Conservation (phyloP, 306 rosid species). For the Abrus pulchellus region DNA sequence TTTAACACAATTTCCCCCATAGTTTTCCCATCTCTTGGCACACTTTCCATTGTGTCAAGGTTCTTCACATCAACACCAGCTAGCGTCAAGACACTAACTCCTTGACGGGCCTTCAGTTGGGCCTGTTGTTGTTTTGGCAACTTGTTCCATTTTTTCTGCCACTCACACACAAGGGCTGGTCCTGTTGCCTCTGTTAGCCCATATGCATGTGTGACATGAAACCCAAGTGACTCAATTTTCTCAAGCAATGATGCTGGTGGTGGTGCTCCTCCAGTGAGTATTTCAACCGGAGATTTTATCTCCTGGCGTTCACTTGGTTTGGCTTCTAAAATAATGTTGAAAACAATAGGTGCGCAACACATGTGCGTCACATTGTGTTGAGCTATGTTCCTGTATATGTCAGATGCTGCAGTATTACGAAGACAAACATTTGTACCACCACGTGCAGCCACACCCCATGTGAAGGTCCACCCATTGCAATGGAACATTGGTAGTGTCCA, state of each 20-base stretch:
- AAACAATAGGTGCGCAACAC: slow-evolving; percentile 92
- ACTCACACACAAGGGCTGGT: slow-evolving; percentile 90
- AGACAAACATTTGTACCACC: slow-evolving; percentile 89
- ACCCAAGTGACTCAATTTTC: slow-evolving; percentile 69
- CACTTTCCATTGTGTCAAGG: slow-evolving; percentile 72
- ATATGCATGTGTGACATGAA: slow-evolving; percentile 91
- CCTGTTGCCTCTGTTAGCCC: slow-evolving; percentile 94
- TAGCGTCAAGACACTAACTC: slow-evolving; percentile 70
- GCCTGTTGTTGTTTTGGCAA: slow-evolving; percentile 61
- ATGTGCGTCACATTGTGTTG: slow-evolving; percentile 80
- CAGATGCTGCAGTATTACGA: slow-evolving; percentile 61
- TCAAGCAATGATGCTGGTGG: slow-evolving; percentile 76
- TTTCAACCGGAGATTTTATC: slow-evolving; percentile 54
- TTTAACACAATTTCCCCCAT: slow-evolving; percentile 84
- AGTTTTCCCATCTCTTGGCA: slow-evolving; percentile 70
- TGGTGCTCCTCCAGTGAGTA: slow-evolving; percentile 92
- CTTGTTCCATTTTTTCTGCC: slow-evolving; percentile 77
- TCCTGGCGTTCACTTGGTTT: slow-evolving; percentile 43
- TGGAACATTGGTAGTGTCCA: slow-evolving; percentile 98
- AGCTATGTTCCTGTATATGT: slow-evolving; percentile 66
- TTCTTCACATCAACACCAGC: slow-evolving; percentile 82
- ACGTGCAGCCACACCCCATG: slow-evolving; percentile 94
- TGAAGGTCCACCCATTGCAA: slow-evolving; percentile 97
- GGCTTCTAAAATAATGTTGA: slow-evolving; percentile 74
- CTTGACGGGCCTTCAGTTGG: slow-evolving; percentile 79